phyloP scores from a whole-genome alignment of 331 rosid species.

The Stylosanthes scabra region DNA sequence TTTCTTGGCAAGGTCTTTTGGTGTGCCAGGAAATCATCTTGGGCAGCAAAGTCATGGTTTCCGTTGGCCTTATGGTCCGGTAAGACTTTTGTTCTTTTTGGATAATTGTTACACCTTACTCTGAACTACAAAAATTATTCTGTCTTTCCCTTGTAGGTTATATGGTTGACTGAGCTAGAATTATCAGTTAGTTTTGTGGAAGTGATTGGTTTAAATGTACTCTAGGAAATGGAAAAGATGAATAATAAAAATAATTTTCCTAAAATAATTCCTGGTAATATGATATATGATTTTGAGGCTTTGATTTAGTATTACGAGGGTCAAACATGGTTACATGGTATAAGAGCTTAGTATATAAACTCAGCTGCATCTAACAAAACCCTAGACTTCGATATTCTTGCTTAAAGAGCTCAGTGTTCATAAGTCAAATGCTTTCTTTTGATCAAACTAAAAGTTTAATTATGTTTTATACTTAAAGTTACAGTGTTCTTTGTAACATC shows the following conservation, averaged over 20 bases:
- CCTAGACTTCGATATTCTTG: constrained; percentile 20
- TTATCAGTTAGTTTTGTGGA: neutral
- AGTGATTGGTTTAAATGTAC: constrained; percentile 12
- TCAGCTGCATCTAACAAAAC: constrained; percentile 4
- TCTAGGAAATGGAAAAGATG: constrained; percentile 4
- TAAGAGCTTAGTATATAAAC: constrained; percentile 2
- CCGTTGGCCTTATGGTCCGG: constrained; percentile 98
- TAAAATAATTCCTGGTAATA: constrained; percentile 8
- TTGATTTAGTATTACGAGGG: neutral
- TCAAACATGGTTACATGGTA: neutral
- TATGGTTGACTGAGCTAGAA: constrained; percentile 17
- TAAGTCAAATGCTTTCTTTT: constrained; percentile 18
- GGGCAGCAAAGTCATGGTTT: constrained; percentile 98
- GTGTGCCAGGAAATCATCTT: constrained; percentile 89
- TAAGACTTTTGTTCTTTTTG: constrained; percentile 45
- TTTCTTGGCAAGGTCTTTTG: constrained; percentile 92
- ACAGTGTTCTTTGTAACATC: neutral
- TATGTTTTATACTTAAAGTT: neutral
- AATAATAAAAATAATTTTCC: neutral
- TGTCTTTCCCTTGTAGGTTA: neutral
- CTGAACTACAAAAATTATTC: constrained; percentile 1
- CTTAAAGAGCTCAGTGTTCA: constrained; percentile 10
- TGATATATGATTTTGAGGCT: constrained; percentile 8
- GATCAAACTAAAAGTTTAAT: neutral
- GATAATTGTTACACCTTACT: neutral